Base-by-base conservation (phyloP, 176 grass and related monocot genomes). In the Oryza coarctata region DNA sequence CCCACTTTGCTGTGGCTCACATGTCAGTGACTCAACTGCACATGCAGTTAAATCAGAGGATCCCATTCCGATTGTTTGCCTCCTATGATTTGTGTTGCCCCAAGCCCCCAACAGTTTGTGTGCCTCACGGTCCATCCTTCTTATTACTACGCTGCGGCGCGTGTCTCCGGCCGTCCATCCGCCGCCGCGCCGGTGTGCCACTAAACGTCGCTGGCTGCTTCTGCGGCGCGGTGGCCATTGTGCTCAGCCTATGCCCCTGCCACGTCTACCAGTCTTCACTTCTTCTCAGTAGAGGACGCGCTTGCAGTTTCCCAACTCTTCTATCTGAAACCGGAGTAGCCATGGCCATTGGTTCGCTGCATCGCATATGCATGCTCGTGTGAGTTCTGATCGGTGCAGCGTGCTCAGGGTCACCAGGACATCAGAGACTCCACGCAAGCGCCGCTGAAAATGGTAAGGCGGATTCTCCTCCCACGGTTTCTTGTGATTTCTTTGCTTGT, bases 291-390 rank as follows among this genome's bases (percentile, higher is more conserved):
- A 66, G 27, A 43, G 12, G 14, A 23, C 22, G 58, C 43, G 58
- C 43, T 52, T 36, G 40, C 71, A 9, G 52, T 83, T 74, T 23
- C 15, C 39, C n/a, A 15, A 13, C 27, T 71, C 26, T 40, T 15
- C n/a, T 49, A 23, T 65, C 75, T 38, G 75, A 26, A 79, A 22
- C 39, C 2, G 15, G 15, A 6, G 23, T 23, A 49, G 12, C 63
- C 63, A 80, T 64, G 74, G 66, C 74, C 41, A 25, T 28, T 34
- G 67, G 26, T 39, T 20, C n/a, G 29, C 26, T 62, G n/a, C 75
- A 34, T 11, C 52, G 40, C 40, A 35, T 93, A 0, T 76, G 33
- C 63, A 29, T 93, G 70, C 67, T 93, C 76, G 65, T 71, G 23
- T 76, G 40, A 17, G 29, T 72, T 67, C 63, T 83, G 11, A 5